These are phyloP conservation scores for Bromus sterilis DNA, from an alignment of 176 grass and related monocot species.

Conservation along the genomic window DNA sequence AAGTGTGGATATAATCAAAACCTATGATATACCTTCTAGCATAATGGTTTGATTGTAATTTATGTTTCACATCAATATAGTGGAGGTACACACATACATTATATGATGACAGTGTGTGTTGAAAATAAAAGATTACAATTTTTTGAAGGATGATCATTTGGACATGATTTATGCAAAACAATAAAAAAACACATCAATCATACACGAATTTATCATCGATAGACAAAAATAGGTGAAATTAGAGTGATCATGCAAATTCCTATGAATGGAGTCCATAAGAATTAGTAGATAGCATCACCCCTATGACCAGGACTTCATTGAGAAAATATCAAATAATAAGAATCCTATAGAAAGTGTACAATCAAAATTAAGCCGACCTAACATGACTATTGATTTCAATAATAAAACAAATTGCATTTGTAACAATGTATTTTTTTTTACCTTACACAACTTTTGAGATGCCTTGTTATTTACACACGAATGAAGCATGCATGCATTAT, in stretches of 20 bases:
- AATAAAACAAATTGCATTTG: background rate
- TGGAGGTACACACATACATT: background rate
- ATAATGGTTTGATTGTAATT: background rate
- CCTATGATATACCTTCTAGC: background rate
- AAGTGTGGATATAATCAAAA: too few relatives aligned
- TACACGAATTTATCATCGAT: background rate
- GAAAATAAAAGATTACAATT: background rate
- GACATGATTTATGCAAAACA: background rate
- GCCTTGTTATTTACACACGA: background rate
- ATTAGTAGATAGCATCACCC: background rate
- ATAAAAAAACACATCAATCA: background rate
- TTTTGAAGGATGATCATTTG: background rate
- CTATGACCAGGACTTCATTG: background rate
- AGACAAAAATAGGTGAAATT: background rate
- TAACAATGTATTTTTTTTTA: too few relatives aligned
- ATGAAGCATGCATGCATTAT: too few relatives aligned
- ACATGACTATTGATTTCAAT: background rate
- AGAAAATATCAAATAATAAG: background rate
- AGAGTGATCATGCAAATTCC: background rate
- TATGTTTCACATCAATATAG: too few relatives aligned
- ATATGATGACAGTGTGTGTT: background rate
- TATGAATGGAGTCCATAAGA: background rate
- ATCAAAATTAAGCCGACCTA: background rate
- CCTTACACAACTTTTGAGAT: background rate
- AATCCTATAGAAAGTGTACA: background rate